Base-by-base conservation (phyloP, 2,329 filamentous ascomycete genomes). In the Colletotrichum sp. region DNA sequence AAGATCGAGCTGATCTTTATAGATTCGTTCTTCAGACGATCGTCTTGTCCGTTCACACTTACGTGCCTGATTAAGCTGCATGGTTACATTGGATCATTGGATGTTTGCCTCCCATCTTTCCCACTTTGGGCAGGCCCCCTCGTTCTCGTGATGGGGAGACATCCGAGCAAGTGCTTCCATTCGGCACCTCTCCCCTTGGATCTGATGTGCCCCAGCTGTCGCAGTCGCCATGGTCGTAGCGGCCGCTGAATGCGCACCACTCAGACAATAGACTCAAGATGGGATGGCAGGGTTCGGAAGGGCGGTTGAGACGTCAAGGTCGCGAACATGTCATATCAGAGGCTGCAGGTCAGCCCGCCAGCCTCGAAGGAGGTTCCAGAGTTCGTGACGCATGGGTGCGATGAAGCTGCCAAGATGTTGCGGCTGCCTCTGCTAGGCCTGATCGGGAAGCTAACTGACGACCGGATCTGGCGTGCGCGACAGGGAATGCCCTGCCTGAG, bases 341-440 rank as follows among this genome's bases (percentile, higher is more conserved):
- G 44, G 44, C 44, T 52, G 44, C 44, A 28, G n/a, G 30, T n/a
- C 34, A 24, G 63, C 49, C 26, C n/a, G 62, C 34, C 34, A 59
- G 62, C 62, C 44, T 49, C 67, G 21, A 21, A 64, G 49, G 32
- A 62, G n/a, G n/a, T 36, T 52, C 32, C 55, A 28, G 64, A 55
- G 57, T 69, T 69, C 73, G 59, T 63, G 44, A 64, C 64, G 64
- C 70, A 76, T 69, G 70, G 64, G 32, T 24, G 44, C 18, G 74
- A 76, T 76, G 74, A 76, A 76, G 74, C 74, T 76, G 74, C 74
- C 74, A 76, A 76, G 74, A 32, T 60, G 74, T 74, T 76, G 74
- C 74, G 59, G 70, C 49, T 76, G 64, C 65, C 34, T 34, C 44
- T 69, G 64, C 65, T 52, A 52, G 44, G 44, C 70, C 65, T 52